Percentiles rank a stretch among this genome's conserved stretches.
Evolutionary conservation across 1,284 basidiomycete genomes (phyloP).

Genomic region (Malassezia dermatis): DNA sequence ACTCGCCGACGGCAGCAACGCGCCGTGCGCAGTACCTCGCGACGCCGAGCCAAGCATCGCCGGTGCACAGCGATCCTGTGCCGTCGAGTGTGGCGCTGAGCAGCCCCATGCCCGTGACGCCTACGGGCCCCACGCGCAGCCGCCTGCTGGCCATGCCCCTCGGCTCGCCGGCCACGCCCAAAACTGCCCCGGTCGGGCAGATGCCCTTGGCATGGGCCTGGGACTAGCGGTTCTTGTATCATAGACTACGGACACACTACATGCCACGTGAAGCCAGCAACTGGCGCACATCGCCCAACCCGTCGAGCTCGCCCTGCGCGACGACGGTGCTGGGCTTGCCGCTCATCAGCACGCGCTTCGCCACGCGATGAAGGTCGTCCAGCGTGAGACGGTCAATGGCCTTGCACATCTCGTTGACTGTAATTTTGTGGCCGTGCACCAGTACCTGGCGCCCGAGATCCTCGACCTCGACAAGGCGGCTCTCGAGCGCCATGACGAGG

Average conservation of each 20-base stretch:
- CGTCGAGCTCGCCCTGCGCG: slow-evolving; percentile 35
- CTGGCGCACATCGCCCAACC: slow-evolving; percentile 33
- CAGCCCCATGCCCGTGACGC: slow-evolving; percentile 8
- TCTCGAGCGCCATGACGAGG: slow-evolving; percentile 91
- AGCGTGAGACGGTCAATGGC: slow-evolving; percentile 73
- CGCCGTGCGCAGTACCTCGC: background rate
- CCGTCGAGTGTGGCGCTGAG: background rate
- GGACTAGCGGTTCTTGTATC: background rate
- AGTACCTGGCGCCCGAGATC: slow-evolving; percentile 63
- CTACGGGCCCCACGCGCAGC: background rate
- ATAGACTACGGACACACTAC: background rate
- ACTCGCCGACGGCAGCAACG: slow-evolving; percentile 11
- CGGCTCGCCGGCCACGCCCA: background rate
- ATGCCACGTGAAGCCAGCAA: slow-evolving; percentile 32
- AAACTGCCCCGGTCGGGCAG: background rate
- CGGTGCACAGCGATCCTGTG: slow-evolving; percentile 1
- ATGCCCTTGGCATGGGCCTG: slow-evolving; percentile 2
- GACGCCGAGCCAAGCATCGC: background rate
- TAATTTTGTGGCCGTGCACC: slow-evolving; percentile 78
- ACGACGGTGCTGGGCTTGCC: slow-evolving; percentile 38
- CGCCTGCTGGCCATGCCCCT: slow-evolving; percentile 1
- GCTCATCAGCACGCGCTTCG: slow-evolving; percentile 58
- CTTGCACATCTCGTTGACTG: slow-evolving; percentile 79
- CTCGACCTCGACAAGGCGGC: slow-evolving; percentile 63
- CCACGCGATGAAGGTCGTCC: slow-evolving; percentile 63